Conservation (phyloP, 305 asterid genomes). For the Plantago lanceolata region DNA sequence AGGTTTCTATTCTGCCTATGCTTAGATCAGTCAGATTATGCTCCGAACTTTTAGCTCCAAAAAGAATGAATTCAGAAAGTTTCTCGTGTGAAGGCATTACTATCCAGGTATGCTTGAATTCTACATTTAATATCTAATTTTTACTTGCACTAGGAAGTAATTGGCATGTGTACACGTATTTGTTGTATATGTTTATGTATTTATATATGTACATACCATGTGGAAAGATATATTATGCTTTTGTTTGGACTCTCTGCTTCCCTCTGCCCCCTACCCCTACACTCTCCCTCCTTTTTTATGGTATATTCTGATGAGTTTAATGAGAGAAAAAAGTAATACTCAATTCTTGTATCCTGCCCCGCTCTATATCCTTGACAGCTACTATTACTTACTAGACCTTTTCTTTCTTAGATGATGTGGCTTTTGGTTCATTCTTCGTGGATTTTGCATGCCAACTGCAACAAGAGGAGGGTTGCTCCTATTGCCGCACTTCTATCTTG, state of each 20-base stretch:
- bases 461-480: constrained; percentile 94
- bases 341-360: not conserved
- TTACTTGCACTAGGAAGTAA: constrained; percentile 15
- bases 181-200: no score
- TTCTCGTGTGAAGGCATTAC: constrained; percentile 46
- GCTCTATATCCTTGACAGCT: not conserved
- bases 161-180: not conserved
- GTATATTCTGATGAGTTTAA: not conserved
- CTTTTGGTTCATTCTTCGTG: constrained; percentile 82
- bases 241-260: not conserved
- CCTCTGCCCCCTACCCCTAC: not conserved
- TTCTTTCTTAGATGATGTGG: constrained; percentile 76
- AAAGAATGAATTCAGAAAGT: constrained; percentile 32
- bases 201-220: not conserved
- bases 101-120: constrained; percentile 42
- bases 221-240: not conserved
- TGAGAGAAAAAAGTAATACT: not conserved
- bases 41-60: constrained; percentile 55
- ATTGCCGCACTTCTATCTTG: constrained; percentile 94
- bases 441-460: constrained; percentile 88
- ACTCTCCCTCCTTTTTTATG: not conserved
- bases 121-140: constrained; percentile 14
- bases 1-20: constrained; percentile 72
- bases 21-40: constrained; percentile 76
- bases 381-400: constrained; percentile 19